A percentile compares a stretch with the other conserved stretches of the same genome.
Conservation (phyloP, 768 basidiomycete species). For the Tylopilus sp. region DNA sequence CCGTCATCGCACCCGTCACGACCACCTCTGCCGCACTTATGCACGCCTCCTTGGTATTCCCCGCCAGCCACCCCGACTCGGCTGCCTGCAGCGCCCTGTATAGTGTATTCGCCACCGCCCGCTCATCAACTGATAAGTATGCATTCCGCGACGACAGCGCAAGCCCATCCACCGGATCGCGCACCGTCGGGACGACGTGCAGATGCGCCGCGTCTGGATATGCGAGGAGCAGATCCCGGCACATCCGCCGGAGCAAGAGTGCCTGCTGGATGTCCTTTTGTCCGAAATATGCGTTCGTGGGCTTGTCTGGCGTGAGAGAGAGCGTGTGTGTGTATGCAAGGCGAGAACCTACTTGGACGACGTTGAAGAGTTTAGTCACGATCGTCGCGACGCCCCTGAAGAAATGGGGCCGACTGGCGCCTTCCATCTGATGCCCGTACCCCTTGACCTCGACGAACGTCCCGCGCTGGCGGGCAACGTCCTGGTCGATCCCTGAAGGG, state of each 20-base stretch:
- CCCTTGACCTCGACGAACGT: conserved; percentile 93
- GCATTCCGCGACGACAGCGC: conserved; percentile 91
- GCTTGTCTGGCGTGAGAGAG: too few species aligned
- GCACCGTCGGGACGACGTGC: conserved; percentile 85
- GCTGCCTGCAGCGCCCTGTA: conserved; percentile 64
- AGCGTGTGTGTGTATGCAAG: too few species aligned
- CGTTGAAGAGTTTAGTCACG: conserved; percentile 93
- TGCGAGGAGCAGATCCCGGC: conserved; percentile 74
- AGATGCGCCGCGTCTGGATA: conserved; percentile 70
- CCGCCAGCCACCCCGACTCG: conserved; percentile 49
- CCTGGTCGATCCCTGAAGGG: conserved; percentile 84
- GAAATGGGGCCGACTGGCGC: conserved; percentile 80
- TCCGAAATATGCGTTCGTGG: conserved; percentile 90
- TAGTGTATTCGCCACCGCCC: conserved; percentile 59
- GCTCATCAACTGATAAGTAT: conserved; percentile 68
- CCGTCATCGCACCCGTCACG: conserved; percentile 32
- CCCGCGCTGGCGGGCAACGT: conserved; percentile 70
- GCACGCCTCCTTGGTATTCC: conserved; percentile 48
- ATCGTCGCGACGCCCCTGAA: conserved; percentile 95
- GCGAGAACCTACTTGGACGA: conserved; percentile 59
- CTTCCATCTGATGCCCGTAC: conserved; percentile 92
- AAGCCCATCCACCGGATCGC: conserved; percentile 60
- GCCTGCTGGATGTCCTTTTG: conserved; percentile 99
- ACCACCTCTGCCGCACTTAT: conserved; percentile 41
- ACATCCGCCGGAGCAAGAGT: conserved; percentile 74